Conservation (phyloP, 495 filamentous ascomycete genomes). For the Tuber calosporum region DNA sequence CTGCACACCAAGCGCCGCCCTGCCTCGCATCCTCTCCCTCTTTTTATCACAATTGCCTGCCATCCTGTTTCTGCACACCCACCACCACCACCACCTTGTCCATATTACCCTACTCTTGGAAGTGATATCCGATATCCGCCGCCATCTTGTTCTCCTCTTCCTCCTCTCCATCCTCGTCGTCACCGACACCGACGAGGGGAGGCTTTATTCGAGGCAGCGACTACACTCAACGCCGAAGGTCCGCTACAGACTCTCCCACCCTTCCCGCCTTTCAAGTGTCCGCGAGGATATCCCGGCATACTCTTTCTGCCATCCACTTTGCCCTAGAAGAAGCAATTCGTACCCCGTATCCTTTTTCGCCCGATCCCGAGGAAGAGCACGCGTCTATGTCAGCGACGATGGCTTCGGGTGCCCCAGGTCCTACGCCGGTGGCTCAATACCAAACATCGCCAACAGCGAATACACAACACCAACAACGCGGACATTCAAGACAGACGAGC, state of each 20-base stretch:
- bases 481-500: slow-evolving; percentile 36
- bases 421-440: slow-evolving; percentile 47
- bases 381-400: slow-evolving; percentile 82
- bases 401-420: slow-evolving; percentile 51
- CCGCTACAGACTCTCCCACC: slow-evolving; percentile 31
- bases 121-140: slow-evolving; percentile 37
- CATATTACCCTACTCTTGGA: slow-evolving; percentile 26
- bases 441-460: slow-evolving; percentile 41
- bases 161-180: slow-evolving; percentile 41
- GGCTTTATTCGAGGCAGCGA: slow-evolving; percentile 39
- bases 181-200: slow-evolving; percentile 43
- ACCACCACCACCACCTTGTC: slow-evolving; percentile 10
- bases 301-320: slow-evolving; percentile 76
- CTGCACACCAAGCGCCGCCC: slow-evolving; percentile 15
- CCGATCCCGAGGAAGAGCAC: slow-evolving; percentile 81
- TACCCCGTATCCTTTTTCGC: slow-evolving; percentile 72
- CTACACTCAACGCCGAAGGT: slow-evolving; percentile 28
- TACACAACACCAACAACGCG: slow-evolving; percentile 25
- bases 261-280: slow-evolving; percentile 31
- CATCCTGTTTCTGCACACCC: slow-evolving; percentile 31
- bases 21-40: slow-evolving; percentile 25
- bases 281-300: slow-evolving; percentile 53
- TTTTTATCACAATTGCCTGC: slow-evolving; percentile 33
- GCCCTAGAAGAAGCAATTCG: slow-evolving; percentile 86
- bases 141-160: slow-evolving; percentile 42